A percentile compares a stretch with the other conserved stretches of the same genome.
These are phyloP conservation scores for Fusarium sulawesiense DNA, from an alignment of 2,329 filamentous ascomycete species.

Conservation along the genomic window DNA sequence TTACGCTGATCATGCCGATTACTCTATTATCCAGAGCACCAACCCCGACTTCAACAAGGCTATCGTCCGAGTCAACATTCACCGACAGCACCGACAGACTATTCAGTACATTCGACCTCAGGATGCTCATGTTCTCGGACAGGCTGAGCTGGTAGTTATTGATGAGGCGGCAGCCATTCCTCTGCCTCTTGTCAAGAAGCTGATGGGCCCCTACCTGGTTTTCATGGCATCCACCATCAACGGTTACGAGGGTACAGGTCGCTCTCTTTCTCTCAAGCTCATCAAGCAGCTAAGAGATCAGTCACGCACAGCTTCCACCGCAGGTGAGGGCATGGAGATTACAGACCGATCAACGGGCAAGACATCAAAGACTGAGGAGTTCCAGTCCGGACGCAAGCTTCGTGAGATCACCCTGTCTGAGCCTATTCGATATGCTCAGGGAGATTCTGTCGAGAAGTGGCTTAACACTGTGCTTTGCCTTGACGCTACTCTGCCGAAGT, in stretches of 20 bases:
- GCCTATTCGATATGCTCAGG: constrained; percentile 92
- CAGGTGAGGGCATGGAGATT: constrained; percentile 71
- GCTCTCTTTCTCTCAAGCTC: constrained; percentile 93
- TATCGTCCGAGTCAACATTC: constrained; percentile 95
- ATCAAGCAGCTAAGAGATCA: constrained; percentile 98
- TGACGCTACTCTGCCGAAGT: constrained; percentile 87
- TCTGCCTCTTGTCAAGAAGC: constrained; percentile 87
- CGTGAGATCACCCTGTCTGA: constrained; percentile 93
- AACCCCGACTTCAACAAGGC: constrained; percentile 99
- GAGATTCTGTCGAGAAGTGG: constrained; percentile 95
- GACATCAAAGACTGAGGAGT: constrained; percentile 71
- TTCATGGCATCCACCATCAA: constrained; percentile 99
- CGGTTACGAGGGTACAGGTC: constrained; percentile 96
- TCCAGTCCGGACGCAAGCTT: constrained; percentile 78
- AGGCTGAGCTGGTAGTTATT: constrained; percentile 94
- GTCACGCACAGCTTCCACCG: constrained; percentile 73
- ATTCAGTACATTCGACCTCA: constrained; percentile 99
- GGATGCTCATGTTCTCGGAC: constrained; percentile 92
- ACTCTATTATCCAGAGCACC: constrained; percentile 97
- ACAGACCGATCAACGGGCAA: constrained; percentile 84
- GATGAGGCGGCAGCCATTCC: constrained; percentile 98
- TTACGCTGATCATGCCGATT: constrained; percentile 95
- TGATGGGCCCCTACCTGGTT: constrained; percentile 96
- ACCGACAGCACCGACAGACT: constrained; percentile 93
- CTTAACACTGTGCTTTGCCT: constrained; percentile 93